phyloP scores from a whole-genome alignment of 2,329 filamentous ascomycete genomes.

The Phialophora tarda region DNA sequence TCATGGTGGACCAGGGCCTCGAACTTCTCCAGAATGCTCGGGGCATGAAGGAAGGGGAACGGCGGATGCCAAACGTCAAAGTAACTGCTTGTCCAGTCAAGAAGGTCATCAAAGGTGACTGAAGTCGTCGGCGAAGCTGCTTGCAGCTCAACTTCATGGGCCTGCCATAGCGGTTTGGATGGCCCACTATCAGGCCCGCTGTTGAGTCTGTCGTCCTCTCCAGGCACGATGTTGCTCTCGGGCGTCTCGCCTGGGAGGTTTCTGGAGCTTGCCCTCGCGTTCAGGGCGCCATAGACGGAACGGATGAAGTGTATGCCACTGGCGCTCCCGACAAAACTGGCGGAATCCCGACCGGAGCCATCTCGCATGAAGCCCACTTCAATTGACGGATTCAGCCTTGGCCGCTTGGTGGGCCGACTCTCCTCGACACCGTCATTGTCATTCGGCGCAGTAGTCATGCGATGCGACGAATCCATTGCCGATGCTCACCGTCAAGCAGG shows the following conservation, averaged over 20 bases:
- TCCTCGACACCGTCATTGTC: neutral
- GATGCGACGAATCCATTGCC: neutral
- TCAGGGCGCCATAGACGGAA: constrained; percentile 59
- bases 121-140: constrained; percentile 32
- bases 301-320: constrained; percentile 66
- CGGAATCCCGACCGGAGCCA: constrained; percentile 53
- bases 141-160: constrained; percentile 44
- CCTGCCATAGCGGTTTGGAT: constrained; percentile 45
- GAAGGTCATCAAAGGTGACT: constrained; percentile 54
- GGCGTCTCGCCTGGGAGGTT: constrained; percentile 42
- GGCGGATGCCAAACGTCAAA: constrained; percentile 65
- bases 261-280: constrained; percentile 41
- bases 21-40: constrained; percentile 56
- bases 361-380: constrained; percentile 61
- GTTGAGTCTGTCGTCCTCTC: constrained; percentile 60
- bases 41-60: constrained; percentile 63
- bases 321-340: constrained; percentile 63
- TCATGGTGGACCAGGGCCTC: constrained; percentile 51
- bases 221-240: constrained; percentile 57
- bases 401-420: constrained; percentile 1
- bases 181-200: constrained; percentile 25
- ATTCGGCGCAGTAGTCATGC: neutral
- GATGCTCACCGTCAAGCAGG: neutral
- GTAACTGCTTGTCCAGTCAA: constrained; percentile 59
- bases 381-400: constrained; percentile 2